Evolutionary conservation across 2,329 filamentous ascomycete species (phyloP).

Genomic region (Aspergillus sp.): DNA sequence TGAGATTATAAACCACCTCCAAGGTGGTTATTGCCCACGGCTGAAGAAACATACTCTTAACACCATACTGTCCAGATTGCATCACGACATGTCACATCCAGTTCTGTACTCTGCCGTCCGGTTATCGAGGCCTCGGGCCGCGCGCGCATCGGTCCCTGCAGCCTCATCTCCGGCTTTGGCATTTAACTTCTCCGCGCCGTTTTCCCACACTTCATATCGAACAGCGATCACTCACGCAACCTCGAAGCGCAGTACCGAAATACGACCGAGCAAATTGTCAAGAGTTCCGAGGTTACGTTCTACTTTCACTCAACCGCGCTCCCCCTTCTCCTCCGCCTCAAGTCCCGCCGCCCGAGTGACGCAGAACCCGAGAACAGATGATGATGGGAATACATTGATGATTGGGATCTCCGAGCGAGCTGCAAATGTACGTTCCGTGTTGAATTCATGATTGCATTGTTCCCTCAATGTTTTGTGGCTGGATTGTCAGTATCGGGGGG

Average conservation of each 20-base stretch:
- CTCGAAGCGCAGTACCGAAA: neutral
- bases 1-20: conserved; percentile 27
- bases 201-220: conserved; percentile 30
- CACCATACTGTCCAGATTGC: neutral
- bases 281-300: conserved; percentile 5
- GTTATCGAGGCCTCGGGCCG: conserved; percentile 26
- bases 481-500: neutral
- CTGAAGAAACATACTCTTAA: neutral
- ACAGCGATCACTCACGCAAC: conserved; percentile 10
- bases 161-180: conserved; percentile 30
- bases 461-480: neutral
- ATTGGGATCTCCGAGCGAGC: conserved; percentile 85
- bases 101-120: conserved; percentile 30
- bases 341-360: conserved; percentile 48
- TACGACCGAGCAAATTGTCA: neutral
- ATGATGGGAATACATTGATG: conserved; percentile 81
- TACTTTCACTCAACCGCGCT: conserved; percentile 24
- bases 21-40: conserved; percentile 4
- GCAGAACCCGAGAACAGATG: conserved; percentile 75
- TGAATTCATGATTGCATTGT: conserved; percentile 4
- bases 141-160: conserved; percentile 20
- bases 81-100: conserved; percentile 35
- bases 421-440: conserved; percentile 64
- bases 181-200: conserved; percentile 36
- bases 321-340: conserved; percentile 41